Base-by-base conservation (phyloP, 768 basidiomycete species). In the Kwoniella europaea region DNA sequence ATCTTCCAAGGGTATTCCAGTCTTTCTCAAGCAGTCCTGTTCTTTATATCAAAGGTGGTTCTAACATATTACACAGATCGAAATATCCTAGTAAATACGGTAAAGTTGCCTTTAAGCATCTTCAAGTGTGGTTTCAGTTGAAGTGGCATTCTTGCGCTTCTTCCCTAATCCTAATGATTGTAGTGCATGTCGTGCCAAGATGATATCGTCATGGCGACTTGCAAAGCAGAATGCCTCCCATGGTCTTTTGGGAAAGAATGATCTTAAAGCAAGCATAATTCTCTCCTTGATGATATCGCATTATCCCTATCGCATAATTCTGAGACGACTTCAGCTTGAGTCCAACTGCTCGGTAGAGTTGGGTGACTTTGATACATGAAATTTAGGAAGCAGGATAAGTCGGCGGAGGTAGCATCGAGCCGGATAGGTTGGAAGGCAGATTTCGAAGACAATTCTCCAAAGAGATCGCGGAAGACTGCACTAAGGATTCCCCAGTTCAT, bases 181-280 rank as follows among this genome's bases (percentile, higher is more conserved):
- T 16, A 56, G 24, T 3, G 20, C 46, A 22, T 50, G 46, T 65
- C 53, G 53, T 27, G 64, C 64, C 2, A 65, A 35, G 27, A 24
- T 46, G n/a, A 27, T n/a, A 35, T 53, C n/a, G 24, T 65, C 53
- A 52, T 54, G 27, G 20, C 56, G 50, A 22, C 46, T 53, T 24
- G 64, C 64, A 22, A 65, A 50, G 29, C 52, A 65, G 53, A 65
- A 65, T n/a, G 53, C 44, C 50, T 53, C 53, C 64, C 64, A 65
- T 18, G 64, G 64, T 54, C 22, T 22, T 10, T 56, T 29, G 15
- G 27, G 55, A 10, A 22, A 56, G 22, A 56, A 56, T 20, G 22
- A 29, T 22, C 27, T 29, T 2, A 56, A 9, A 16, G 55, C 55
- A 4, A 18, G 55, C 22, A 56, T 22, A 7, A 50, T 15, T 50